phyloP scores from a whole-genome alignment of 108 stramenopile genomes.

The Skeletonema menzelii region DNA sequence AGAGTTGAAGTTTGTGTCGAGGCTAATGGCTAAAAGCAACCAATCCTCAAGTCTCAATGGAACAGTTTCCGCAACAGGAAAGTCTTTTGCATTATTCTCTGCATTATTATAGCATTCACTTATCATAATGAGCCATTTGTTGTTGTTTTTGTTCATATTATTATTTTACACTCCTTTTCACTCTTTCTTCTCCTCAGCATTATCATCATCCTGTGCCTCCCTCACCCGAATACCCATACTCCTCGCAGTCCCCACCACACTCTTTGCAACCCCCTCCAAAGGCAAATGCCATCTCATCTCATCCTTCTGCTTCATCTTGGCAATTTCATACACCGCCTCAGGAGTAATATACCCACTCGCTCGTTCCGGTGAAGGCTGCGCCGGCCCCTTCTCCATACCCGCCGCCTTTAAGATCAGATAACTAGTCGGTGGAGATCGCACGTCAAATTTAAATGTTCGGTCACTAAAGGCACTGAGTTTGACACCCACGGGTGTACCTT shows the following conservation, averaged over 20 bases:
- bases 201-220: slow-evolving; percentile 33
- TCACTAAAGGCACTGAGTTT: slow-evolving; percentile 77
- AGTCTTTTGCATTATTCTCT: too few species aligned
- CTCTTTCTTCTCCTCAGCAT: background rate
- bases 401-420: slow-evolving; percentile 81
- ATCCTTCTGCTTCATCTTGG: slow-evolving; percentile 84
- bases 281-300: slow-evolving; percentile 79
- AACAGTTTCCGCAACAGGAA: too few species aligned
- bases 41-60: too few species aligned
- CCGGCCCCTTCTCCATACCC: slow-evolving; percentile 80
- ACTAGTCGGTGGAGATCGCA: slow-evolving; percentile 82
- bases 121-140: background rate
- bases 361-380: slow-evolving; percentile 50
- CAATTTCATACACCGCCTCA: slow-evolving; percentile 92
- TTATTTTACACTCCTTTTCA: background rate
- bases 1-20: too few species aligned
- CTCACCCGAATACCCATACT: slow-evolving; percentile 78
- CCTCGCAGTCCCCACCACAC: slow-evolving; percentile 80
- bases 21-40: too few species aligned
- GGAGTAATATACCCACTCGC: slow-evolving; percentile 77
- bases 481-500: slow-evolving; percentile 75
- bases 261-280: slow-evolving; percentile 78
- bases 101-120: background rate
- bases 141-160: background rate
- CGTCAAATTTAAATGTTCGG: slow-evolving; percentile 80